Base-by-base conservation (phyloP, 208 protist genomes). In the Leptomonas seymouri region DNA sequence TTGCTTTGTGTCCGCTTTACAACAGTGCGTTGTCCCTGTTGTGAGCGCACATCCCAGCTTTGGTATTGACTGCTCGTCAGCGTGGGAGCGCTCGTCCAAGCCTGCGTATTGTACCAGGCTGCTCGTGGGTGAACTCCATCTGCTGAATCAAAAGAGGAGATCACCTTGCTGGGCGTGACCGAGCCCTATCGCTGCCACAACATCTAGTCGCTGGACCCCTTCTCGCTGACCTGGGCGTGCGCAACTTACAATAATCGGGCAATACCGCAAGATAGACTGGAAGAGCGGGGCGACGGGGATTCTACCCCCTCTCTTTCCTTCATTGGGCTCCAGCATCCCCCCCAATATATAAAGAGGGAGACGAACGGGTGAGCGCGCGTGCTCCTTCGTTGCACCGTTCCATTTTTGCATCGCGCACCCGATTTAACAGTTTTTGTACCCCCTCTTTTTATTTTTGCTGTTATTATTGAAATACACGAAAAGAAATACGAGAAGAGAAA, bases 381-480 rank as follows among this genome's bases (percentile, higher is more conserved):
- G n/a, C n/a, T n/a, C n/a, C n/a, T 16, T 6, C 41, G 14, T 44
- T 63, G 58, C 51, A 63, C 49, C 30, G 51, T 63, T 44, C 31
- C 39, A 9, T 48, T 51, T 59, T 49, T 63, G 58, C 51, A 63
- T 63, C 44, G 51, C 39, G 49, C 44, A 63, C 58, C 12, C 27
- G 16, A 48, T 34, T 30, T 61, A 30, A 28, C 11, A 28, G 7
- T 11, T 28, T 30, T 53, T 53, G 49, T 28, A 14, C 14, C n/a
- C 39, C 2, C 5, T 53, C 18, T 59, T 31, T 27, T 4, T 48
- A 31, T 48, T 48, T 61, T 7, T 46, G 21, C 39, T 61, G 36
- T 61, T 48, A 15, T 58, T 53, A 20, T 50, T 71, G 4, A 36
- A 59, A 61, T 36, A 5, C 54, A 55, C 28, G 15, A 42, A 59